Conservation (phyloP, 1,284 basidiomycete species). For the Prillingera fragicola region DNA sequence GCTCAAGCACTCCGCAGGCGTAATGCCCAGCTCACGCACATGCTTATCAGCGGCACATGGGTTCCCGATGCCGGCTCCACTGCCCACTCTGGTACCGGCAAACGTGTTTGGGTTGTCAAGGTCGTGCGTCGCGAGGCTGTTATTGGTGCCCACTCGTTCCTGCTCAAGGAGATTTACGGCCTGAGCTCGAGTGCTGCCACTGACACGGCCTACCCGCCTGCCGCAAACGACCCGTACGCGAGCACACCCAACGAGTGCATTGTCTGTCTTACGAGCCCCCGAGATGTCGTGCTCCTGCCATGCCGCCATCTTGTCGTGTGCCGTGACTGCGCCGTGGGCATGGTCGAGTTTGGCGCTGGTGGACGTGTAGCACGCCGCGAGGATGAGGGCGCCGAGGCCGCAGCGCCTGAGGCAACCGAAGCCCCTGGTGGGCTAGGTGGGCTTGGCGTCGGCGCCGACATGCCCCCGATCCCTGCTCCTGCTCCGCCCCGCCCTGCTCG, state of each 20-base stretch:
- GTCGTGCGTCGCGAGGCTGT: slow-evolving; percentile 83
- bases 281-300: slow-evolving; percentile 81
- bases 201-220: slow-evolving; percentile 53
- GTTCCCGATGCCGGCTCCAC: slow-evolving; percentile 30
- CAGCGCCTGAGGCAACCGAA: slow-evolving; percentile 13
- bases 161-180: slow-evolving; percentile 86
- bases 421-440: slow-evolving; percentile 24
- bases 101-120: slow-evolving; percentile 67
- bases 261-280: slow-evolving; percentile 73
- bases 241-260: slow-evolving; percentile 80
- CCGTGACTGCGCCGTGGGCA: slow-evolving; percentile 83
- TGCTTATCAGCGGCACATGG: slow-evolving; percentile 73
- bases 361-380: slow-evolving; percentile 65
- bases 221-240: slow-evolving; percentile 54
- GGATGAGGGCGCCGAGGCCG: slow-evolving; percentile 42
- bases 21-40: slow-evolving; percentile 79
- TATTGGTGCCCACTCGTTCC: slow-evolving; percentile 85
- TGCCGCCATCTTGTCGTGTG: slow-evolving; percentile 87
- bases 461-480: slow-evolving; percentile 37
- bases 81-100: slow-evolving; percentile 48
- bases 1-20: slow-evolving; percentile 53
- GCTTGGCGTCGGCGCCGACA: slow-evolving; percentile 10
- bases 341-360: slow-evolving; percentile 90
- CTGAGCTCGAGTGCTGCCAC: slow-evolving; percentile 54
- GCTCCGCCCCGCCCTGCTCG: slow-evolving; percentile 49